A percentile compares a stretch with the other conserved stretches of the same genome.
Conservation (phyloP, 1,284 basidiomycete species). For the Xanthoconium separans region DNA sequence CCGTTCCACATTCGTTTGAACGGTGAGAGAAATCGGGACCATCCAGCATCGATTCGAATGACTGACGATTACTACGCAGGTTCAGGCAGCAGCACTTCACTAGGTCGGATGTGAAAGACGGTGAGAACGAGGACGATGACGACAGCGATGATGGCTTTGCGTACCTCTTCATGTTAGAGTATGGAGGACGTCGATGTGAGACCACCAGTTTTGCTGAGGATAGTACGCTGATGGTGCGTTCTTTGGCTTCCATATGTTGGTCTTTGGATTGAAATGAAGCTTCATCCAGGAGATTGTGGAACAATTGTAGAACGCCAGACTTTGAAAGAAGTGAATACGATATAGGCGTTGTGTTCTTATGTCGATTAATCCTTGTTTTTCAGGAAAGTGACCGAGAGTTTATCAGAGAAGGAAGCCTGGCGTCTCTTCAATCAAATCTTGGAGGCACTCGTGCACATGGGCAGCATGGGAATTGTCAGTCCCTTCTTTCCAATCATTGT, state of each 20-base stretch:
- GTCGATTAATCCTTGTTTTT: not conserved
- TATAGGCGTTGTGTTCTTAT: not conserved
- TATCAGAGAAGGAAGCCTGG: slow-evolving; percentile 87
- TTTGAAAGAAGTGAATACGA: slow-evolving; percentile 61
- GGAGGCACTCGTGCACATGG: slow-evolving; percentile 93
- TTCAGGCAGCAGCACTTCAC: slow-evolving; percentile 61
- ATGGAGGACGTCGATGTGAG: slow-evolving; percentile 27
- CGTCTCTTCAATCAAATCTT: slow-evolving; percentile 87
- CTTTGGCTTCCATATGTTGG: not conserved
- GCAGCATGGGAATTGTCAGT: slow-evolving; percentile 75
- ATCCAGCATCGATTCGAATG: slow-evolving; percentile 59
- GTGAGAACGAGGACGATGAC: slow-evolving; percentile 38
- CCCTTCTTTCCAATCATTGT: not conserved
- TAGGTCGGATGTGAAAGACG: slow-evolving; percentile 40
- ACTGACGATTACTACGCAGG: slow-evolving; percentile 51
- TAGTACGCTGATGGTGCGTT: slow-evolving; percentile 83
- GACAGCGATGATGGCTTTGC: slow-evolving; percentile 40
- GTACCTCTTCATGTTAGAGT: slow-evolving; percentile 36
- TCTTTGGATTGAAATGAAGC: not conserved
- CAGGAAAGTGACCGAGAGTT: slow-evolving; percentile 75
- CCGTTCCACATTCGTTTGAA: slow-evolving; percentile 45
- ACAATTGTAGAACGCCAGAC: too few species aligned
- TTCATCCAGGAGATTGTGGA: slow-evolving; percentile 79
- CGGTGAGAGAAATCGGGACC: slow-evolving; percentile 40
- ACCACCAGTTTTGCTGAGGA: slow-evolving; percentile 52